Evolutionary conservation across 805 yeast species (phyloP).

Genomic region (Clavispora vitiphila): DNA sequence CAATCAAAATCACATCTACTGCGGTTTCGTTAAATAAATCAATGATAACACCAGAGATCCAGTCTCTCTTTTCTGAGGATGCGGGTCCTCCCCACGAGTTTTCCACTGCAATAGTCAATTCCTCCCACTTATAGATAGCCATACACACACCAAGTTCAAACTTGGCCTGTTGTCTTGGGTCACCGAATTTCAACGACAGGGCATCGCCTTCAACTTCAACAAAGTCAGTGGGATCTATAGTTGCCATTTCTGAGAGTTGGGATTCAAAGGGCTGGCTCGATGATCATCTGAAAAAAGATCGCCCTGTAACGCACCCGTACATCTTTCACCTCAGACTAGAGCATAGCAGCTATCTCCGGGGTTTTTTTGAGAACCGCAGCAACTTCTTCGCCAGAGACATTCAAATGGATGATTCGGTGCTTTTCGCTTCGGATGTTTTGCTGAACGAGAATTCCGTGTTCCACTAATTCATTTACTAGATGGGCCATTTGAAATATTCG

Average conservation of each 20-base stretch:
- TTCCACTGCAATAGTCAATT: constrained; percentile 80
- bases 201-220: constrained; percentile 48
- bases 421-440: constrained; percentile 70
- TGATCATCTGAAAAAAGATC: constrained; percentile 6
- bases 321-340: neutral
- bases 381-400: constrained; percentile 68
- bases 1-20: constrained; percentile 75
- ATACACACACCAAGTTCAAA: constrained; percentile 92
- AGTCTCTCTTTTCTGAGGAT: constrained; percentile 86
- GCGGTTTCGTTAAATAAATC: constrained; percentile 66
- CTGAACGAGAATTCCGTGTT: constrained; percentile 69
- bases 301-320: constrained; percentile 5
- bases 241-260: constrained; percentile 15
- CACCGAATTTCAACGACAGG: constrained; percentile 37
- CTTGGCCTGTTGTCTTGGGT: constrained; percentile 70
- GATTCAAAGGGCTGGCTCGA: constrained; percentile 1
- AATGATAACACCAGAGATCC: constrained; percentile 80
- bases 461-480: constrained; percentile 65
- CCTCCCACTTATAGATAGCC: constrained; percentile 90
- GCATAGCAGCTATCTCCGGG: constrained; percentile 13
- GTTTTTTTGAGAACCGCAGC: constrained; percentile 57
- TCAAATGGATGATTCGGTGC: constrained; percentile 55
- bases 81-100: constrained; percentile 96
- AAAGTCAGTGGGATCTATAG: constrained; percentile 44
- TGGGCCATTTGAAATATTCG: constrained; percentile 57